These are phyloP conservation scores for Chiua virens DNA, from an alignment of 768 basidiomycete genomes.

Conservation along the genomic window DNA sequence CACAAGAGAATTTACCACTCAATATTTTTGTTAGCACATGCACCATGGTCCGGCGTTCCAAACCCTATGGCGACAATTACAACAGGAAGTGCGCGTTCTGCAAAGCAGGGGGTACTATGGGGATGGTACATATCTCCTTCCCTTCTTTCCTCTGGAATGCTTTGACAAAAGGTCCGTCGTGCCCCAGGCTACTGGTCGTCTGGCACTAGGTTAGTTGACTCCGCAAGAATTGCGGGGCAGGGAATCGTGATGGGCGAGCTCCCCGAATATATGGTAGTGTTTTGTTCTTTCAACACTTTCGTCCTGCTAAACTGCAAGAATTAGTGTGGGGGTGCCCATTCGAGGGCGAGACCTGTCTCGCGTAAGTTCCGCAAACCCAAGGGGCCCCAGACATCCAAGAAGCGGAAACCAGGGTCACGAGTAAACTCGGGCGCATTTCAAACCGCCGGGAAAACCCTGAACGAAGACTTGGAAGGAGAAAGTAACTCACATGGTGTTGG, in stretches of 20 bases:
- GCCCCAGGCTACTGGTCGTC: slow-evolving; percentile 79
- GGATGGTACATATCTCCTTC: slow-evolving; percentile 52
- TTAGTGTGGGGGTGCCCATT: slow-evolving; percentile 81
- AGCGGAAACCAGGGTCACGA: slow-evolving; percentile 69
- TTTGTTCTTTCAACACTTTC: not conserved
- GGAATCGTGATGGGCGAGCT: slow-evolving; percentile 56
- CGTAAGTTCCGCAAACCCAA: slow-evolving; percentile 48
- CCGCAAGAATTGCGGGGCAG: slow-evolving; percentile 49
- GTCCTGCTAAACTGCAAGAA: not conserved
- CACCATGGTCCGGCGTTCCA: slow-evolving; percentile 79
- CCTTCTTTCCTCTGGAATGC: not conserved
- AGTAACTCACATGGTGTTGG: slow-evolving; percentile 51
- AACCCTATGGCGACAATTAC: slow-evolving; percentile 66
- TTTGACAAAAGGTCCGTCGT: slow-evolving; percentile 2
- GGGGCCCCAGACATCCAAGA: slow-evolving; percentile 62
- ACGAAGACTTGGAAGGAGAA: slow-evolving; percentile 38
- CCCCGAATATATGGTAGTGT: slow-evolving; percentile 72
- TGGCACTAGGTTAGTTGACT: slow-evolving; percentile 69
- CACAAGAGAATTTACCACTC: not conserved
- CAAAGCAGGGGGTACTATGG: slow-evolving; percentile 79
- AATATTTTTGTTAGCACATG: slow-evolving; percentile 58
- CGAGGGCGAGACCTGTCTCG: slow-evolving; percentile 54
- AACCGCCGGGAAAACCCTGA: slow-evolving; percentile 55
- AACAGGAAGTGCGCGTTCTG: slow-evolving; percentile 64
- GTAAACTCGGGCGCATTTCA: slow-evolving; percentile 62